Base-by-base conservation (phyloP, 306 rosid genomes). In the Canavalia ensiformis region DNA sequence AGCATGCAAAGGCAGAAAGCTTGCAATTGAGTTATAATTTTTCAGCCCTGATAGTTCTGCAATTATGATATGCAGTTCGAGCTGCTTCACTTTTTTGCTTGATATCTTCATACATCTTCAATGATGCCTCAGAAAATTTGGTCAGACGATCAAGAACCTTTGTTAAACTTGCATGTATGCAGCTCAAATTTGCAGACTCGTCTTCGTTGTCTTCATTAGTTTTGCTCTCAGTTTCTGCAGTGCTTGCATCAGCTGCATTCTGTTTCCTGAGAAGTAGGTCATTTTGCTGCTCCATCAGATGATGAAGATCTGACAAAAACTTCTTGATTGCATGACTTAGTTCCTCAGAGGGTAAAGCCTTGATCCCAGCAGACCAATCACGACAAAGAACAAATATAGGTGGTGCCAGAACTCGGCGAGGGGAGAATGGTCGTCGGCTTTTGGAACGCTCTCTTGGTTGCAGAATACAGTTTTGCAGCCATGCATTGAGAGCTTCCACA, bases 51-150 rank as follows among this genome's bases (percentile, higher is more conserved):
- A 68, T 35, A 62, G 83, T 83, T 82, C 80, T 86, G 84, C 54
- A 81, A 72, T 87, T 93, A 37, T 85, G 62, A 80, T 95, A 95
- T 30, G 90, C 86, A 65, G 47, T 84, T 57, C 83, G 82, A 9
- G 96, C 99, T 39, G 85, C 78, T 75, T 95, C 99, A 45, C 91
- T 89, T 78, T 87, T 92, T 83, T 87, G 96, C 82, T 75, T 91
- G 77, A 89, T 76, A 66, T 92, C 96, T 84, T 95, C 99, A 33
- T 89, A 95, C 98, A 95, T 90, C 87, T 95, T 95, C 83, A 93
- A 77, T 0, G 98, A 93, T 50, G 90, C 98, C 90, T 95, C 98
- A 0, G 99, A 95, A 84, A 93, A 92, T 77, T 90, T 95, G 25
- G 90, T 92, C 66, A 93, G 87, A 57, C 87, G 82, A 64, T 95